phyloP scores from a whole-genome alignment of 2,329 filamentous ascomycete genomes.

The Alternaria brassicicola region DNA sequence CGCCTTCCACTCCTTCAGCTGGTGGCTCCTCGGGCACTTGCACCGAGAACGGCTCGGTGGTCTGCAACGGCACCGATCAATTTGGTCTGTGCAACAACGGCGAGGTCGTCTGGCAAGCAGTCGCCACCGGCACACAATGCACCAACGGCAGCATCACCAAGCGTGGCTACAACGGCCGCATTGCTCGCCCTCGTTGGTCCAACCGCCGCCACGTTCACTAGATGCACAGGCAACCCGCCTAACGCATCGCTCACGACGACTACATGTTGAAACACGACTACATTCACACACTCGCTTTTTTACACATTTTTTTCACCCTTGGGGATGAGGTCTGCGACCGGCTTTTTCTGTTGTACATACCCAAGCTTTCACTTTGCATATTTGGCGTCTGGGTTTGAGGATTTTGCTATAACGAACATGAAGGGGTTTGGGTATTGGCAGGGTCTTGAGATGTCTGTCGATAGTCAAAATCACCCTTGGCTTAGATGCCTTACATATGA shows the following conservation, averaged over 20 bases:
- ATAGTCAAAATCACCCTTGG: neutral
- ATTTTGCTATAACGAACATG: neutral
- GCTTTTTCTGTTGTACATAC: slow-evolving; percentile 13
- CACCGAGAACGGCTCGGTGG: slow-evolving; percentile 44
- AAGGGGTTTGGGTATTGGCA: neutral
- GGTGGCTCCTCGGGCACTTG: slow-evolving; percentile 29
- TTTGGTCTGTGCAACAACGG: slow-evolving; percentile 55
- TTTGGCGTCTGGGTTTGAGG: neutral
- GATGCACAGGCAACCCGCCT: neutral
- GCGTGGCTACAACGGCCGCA: slow-evolving; percentile 40
- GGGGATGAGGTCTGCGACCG: slow-evolving; percentile 21
- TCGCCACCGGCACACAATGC: slow-evolving; percentile 55
- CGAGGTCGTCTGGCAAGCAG: slow-evolving; percentile 48
- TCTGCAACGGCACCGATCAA: slow-evolving; percentile 50
- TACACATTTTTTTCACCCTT: slow-evolving; percentile 1
- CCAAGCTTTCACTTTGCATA: slow-evolving; percentile 8
- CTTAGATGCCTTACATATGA: neutral
- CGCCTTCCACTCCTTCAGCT: slow-evolving; percentile 16
- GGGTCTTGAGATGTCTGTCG: neutral
- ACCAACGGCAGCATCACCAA: slow-evolving; percentile 49
- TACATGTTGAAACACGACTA: slow-evolving; percentile 1
- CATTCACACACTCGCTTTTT: slow-evolving; percentile 15
- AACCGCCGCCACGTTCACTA: slow-evolving; percentile 11
- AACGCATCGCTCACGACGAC: neutral
- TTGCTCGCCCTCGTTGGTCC: slow-evolving; percentile 32